Conservation (phyloP, 1,284 basidiomycete genomes). For the Quambalaria eucalypti region DNA sequence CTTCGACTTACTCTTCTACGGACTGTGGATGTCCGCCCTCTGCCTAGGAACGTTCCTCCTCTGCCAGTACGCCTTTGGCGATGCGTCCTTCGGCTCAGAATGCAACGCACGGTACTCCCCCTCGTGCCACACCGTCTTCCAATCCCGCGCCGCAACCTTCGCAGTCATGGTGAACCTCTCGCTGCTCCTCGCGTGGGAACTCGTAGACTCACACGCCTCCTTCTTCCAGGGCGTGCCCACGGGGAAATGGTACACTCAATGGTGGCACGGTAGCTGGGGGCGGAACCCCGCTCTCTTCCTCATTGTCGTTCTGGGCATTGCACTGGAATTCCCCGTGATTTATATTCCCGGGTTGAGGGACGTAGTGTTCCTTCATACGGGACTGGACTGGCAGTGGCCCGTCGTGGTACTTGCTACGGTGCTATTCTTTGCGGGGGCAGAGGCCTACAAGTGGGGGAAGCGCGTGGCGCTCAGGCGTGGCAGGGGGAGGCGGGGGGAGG, state of each 20-base stretch:
- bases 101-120: slow-evolving; percentile 40
- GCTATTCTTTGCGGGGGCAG: slow-evolving; percentile 37
- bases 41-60: slow-evolving; percentile 48
- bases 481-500: too few species aligned
- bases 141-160: slow-evolving; percentile 46
- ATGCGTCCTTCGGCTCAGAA: slow-evolving; percentile 29
- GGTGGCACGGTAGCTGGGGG: slow-evolving; percentile 34
- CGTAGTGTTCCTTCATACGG: slow-evolving; percentile 44
- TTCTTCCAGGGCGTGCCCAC: slow-evolving; percentile 30
- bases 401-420: slow-evolving; percentile 38
- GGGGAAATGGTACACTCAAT: slow-evolving; percentile 26
- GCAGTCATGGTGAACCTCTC: slow-evolving; percentile 42
- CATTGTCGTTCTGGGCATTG: slow-evolving; percentile 49
- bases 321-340: slow-evolving; percentile 53
- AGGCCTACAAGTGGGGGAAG: slow-evolving; percentile 41
- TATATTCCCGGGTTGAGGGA: slow-evolving; percentile 51
- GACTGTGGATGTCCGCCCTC: slow-evolving; percentile 57
- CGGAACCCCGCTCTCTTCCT: slow-evolving; percentile 40
- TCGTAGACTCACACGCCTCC: slow-evolving; percentile 41
- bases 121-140: slow-evolving; percentile 43
- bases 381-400: slow-evolving; percentile 45
- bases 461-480: too few species aligned
- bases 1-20: slow-evolving; percentile 58
- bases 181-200: slow-evolving; percentile 47
- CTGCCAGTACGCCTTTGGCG: slow-evolving; percentile 31